Conservation (phyloP, 768 basidiomycete genomes). For the Lentinula sp. region DNA sequence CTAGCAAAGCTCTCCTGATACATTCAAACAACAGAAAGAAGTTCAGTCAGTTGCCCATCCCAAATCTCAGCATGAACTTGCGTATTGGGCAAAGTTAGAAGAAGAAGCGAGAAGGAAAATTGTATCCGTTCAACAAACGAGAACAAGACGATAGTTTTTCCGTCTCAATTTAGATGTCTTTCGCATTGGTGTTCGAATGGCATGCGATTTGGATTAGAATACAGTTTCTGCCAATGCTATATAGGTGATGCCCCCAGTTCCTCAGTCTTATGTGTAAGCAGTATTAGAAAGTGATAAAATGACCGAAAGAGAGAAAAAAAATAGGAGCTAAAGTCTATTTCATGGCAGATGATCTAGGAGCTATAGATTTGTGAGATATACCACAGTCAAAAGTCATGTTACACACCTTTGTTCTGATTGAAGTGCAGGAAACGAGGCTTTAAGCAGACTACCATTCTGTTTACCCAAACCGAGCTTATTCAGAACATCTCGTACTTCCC, state of each 20-base stretch:
- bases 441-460: constrained; percentile 55
- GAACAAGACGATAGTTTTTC: constrained; percentile 7
- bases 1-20: not conserved
- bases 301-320: not conserved
- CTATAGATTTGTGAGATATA: not conserved
- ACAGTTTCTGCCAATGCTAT: not conserved
- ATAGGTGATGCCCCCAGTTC: not conserved
- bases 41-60: constrained; percentile 71
- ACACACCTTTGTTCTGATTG: constrained; percentile 38
- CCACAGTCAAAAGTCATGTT: not conserved
- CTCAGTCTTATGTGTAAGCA: not conserved
- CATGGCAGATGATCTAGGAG: not conserved
- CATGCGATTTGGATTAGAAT: not conserved
- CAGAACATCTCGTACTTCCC: constrained; percentile 76
- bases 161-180: too few relatives aligned
- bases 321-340: not conserved
- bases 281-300: not conserved
- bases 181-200: not conserved
- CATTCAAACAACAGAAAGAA: constrained; percentile 40
- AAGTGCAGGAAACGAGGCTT: constrained; percentile 62
- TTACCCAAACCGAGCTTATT: constrained; percentile 82
- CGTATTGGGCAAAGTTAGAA: constrained; percentile 81
- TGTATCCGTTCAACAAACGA: constrained; percentile 29
- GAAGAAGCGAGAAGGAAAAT: constrained; percentile 69
- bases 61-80: constrained; percentile 80